Evolutionary conservation across 768 basidiomycete species (phyloP).

Genomic region (Pleurotus ostreatus): DNA sequence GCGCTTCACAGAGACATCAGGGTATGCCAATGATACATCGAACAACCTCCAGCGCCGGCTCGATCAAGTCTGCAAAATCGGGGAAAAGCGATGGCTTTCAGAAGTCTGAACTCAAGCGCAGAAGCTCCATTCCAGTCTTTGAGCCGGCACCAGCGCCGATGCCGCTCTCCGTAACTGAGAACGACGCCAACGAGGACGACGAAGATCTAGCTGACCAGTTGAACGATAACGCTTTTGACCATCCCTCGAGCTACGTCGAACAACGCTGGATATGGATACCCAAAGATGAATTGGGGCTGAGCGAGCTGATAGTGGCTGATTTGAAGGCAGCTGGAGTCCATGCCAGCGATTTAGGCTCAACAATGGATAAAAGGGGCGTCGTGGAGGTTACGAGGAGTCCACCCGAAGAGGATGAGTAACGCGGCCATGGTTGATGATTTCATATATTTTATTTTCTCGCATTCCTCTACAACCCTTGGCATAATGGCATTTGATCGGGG

Average conservation of each 20-base stretch:
- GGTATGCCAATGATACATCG: too few species aligned
- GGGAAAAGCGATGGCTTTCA: constrained; percentile 16
- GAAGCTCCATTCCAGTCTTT: constrained; percentile 15
- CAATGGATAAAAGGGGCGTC: constrained; percentile 38
- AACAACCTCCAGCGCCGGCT: background rate
- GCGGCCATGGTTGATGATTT: constrained; percentile 28
- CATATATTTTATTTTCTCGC: too few species aligned
- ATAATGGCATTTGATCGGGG: background rate
- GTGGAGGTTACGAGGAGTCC: constrained; percentile 43
- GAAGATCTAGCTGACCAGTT: constrained; percentile 20
- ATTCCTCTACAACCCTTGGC: background rate
- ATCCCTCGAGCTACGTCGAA: constrained; percentile 41
- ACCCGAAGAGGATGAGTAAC: constrained; percentile 40
- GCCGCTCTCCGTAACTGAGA: constrained; percentile 17
- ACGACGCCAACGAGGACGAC: constrained; percentile 27
- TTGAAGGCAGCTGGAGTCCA: constrained; percentile 33
- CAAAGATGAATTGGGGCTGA: constrained; percentile 37
- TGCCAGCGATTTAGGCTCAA: constrained; percentile 41
- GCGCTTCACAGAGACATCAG: constrained; percentile 8
- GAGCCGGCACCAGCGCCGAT: constrained; percentile 26
- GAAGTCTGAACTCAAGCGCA: constrained; percentile 5
- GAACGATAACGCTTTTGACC: constrained; percentile 43
- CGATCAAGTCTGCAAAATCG: constrained; percentile 14
- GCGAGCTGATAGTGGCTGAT: constrained; percentile 31
- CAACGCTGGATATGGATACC: constrained; percentile 48